phyloP scores from a whole-genome alignment of 2,329 filamentous ascomycete species.

The Magnaporthiopsis incrustans region DNA sequence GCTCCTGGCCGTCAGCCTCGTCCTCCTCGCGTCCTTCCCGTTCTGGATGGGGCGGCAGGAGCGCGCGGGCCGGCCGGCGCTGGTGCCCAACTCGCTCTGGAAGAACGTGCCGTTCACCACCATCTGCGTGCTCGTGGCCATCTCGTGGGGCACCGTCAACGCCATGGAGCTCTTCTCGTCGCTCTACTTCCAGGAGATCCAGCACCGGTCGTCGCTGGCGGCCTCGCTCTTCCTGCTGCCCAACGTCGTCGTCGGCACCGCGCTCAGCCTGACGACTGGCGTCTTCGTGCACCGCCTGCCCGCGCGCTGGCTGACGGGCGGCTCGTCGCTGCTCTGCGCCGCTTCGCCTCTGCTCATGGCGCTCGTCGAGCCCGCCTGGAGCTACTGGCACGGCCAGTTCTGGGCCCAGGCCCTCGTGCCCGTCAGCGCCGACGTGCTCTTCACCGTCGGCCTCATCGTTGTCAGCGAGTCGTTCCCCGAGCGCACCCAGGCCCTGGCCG shows the following conservation, averaged over 20 bases:
- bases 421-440: conserved; percentile 38
- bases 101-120: conserved; percentile 45
- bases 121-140: conserved; percentile 41
- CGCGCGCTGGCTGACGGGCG: conserved; percentile 29
- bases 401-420: conserved; percentile 34
- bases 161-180: conserved; percentile 38
- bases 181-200: conserved; percentile 45
- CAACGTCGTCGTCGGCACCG: conserved; percentile 31
- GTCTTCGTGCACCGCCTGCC: conserved; percentile 35
- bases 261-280: conserved; percentile 35
- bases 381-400: conserved; percentile 38
- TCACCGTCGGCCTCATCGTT: conserved; percentile 47
- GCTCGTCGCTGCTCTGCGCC: conserved; percentile 33
- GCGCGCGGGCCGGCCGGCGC: conserved; percentile 34
- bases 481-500: conserved; percentile 50
- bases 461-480: conserved; percentile 46
- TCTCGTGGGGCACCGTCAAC: conserved; percentile 37
- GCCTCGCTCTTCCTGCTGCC: conserved; percentile 39
- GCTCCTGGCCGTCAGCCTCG: conserved; percentile 33
- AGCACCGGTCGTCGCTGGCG: conserved; percentile 34
- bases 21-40: conserved; percentile 39
- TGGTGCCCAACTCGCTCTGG: conserved; percentile 58
- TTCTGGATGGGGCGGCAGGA: conserved; percentile 45
- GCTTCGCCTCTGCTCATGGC: conserved; percentile 47
- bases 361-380: conserved; percentile 35